Conservation (phyloP, 352 stramenopile species). For the Peronospora farinosa region DNA sequence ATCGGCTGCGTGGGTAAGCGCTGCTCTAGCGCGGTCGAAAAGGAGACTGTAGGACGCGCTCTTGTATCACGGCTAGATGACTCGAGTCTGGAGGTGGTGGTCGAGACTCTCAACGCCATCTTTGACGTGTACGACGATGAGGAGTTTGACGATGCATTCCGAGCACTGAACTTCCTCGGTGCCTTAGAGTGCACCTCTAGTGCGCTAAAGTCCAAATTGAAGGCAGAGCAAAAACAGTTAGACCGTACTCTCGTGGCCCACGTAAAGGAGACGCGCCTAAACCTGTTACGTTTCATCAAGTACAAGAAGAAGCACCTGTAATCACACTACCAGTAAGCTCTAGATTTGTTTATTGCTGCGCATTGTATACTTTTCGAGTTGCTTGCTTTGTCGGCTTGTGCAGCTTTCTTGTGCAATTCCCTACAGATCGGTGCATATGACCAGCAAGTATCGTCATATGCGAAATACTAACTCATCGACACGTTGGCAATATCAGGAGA, state of each 20-base stretch:
- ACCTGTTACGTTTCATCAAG: slow-evolving; percentile 87
- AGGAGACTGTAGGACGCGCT: slow-evolving; percentile 65
- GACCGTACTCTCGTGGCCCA: slow-evolving; percentile 76
- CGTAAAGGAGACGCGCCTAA: slow-evolving; percentile 82
- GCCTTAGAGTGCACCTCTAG: slow-evolving; percentile 55
- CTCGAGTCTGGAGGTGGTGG: slow-evolving; percentile 70
- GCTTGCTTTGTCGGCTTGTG: slow-evolving; percentile 3
- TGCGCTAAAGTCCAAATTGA: slow-evolving; percentile 67
- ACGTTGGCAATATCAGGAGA: slow-evolving; percentile 65
- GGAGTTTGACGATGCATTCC: slow-evolving; percentile 71
- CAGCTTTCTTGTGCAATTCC: not conserved
- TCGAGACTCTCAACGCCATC: slow-evolving; percentile 79
- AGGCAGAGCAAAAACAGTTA: slow-evolving; percentile 67
- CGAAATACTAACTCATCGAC: slow-evolving; percentile 52
- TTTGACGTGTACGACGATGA: slow-evolving; percentile 85
- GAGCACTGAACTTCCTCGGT: slow-evolving; percentile 49
- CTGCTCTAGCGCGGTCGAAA: slow-evolving; percentile 51
- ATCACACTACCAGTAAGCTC: slow-evolving; percentile 22
- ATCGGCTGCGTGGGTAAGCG: slow-evolving; percentile 73
- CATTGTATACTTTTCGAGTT: slow-evolving; percentile 5
- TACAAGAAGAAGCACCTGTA: slow-evolving; percentile 88
- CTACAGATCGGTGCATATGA: slow-evolving; percentile 21
- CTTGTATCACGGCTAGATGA: slow-evolving; percentile 56
- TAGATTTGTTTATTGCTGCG: slow-evolving; percentile 16
- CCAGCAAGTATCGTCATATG: slow-evolving; percentile 51